Percentiles rank a stretch among this genome's conserved stretches.
These are phyloP conservation scores for Plenodomus lindquistii DNA, from an alignment of 2,329 filamentous ascomycete species.

Conservation along the genomic window DNA sequence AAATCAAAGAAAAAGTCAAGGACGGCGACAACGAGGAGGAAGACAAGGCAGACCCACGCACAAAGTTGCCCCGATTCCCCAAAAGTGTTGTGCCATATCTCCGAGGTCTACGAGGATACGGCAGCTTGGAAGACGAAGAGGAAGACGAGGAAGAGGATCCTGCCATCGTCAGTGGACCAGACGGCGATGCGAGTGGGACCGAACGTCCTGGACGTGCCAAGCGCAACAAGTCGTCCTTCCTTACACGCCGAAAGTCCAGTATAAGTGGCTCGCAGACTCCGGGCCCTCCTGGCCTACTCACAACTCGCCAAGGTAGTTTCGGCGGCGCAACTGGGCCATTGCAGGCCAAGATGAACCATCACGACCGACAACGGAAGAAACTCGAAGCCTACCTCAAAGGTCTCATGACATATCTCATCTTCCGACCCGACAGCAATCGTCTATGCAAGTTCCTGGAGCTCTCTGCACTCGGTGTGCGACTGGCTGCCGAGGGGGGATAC, in stretches of 20 bases:
- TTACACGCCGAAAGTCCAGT: slow-evolving; percentile 64
- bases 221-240: slow-evolving; percentile 60
- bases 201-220: slow-evolving; percentile 61
- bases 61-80: slow-evolving; percentile 88
- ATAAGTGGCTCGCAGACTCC: slow-evolving; percentile 40
- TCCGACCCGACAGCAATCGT: slow-evolving; percentile 91
- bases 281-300: slow-evolving; percentile 25
- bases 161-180: slow-evolving; percentile 57
- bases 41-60: slow-evolving; percentile 64
- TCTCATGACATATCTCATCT: slow-evolving; percentile 96
- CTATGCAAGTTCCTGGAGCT: slow-evolving; percentile 95
- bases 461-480: slow-evolving; percentile 87
- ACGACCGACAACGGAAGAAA: slow-evolving; percentile 79
- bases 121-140: slow-evolving; percentile 64
- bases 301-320: slow-evolving; percentile 46
- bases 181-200: slow-evolving; percentile 70
- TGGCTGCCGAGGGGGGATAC: slow-evolving; percentile 94
- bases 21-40: slow-evolving; percentile 26
- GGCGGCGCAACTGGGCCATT: slow-evolving; percentile 41
- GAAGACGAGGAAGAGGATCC: slow-evolving; percentile 73
- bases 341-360: slow-evolving; percentile 62
- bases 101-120: slow-evolving; percentile 73
- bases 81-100: slow-evolving; percentile 88
- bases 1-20: slow-evolving; percentile 19
- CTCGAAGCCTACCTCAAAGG: slow-evolving; percentile 89